Evolutionary conservation across 1,284 basidiomycete species (phyloP).

Genomic region (Trametes versicolor): DNA sequence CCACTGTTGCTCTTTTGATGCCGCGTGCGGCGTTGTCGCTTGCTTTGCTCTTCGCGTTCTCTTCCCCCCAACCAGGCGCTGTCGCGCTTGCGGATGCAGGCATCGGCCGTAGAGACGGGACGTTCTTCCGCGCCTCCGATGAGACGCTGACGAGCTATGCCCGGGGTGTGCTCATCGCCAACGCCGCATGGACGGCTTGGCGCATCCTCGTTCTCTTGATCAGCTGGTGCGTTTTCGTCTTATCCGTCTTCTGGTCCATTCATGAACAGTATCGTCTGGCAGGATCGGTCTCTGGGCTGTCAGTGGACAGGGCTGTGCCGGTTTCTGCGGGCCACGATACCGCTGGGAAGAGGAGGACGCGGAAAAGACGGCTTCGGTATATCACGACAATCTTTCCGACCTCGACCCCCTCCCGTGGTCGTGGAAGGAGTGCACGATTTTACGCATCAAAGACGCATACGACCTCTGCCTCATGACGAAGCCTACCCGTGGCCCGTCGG

Average conservation of each 20-base stretch:
- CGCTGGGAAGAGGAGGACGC: conserved; percentile 83
- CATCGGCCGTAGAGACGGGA: conserved; percentile 64
- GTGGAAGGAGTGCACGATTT: conserved; percentile 78
- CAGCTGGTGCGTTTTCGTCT: conserved; percentile 64
- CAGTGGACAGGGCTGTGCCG: conserved; percentile 77
- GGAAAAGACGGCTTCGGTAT: conserved; percentile 61
- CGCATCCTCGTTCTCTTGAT: conserved; percentile 68
- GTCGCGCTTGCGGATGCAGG: conserved; percentile 59
- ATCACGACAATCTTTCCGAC: conserved; percentile 55
- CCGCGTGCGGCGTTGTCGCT: conserved; percentile 81
- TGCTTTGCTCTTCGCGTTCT: conserved; percentile 75
- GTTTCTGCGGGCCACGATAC: conserved; percentile 82
- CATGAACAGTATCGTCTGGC: background rate
- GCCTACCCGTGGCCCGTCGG: conserved; percentile 47
- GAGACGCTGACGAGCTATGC: conserved; percentile 79
- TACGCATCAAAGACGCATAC: conserved; percentile 79
- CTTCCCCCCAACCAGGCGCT: conserved; percentile 56
- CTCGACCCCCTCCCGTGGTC: conserved; percentile 73
- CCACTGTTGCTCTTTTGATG: conserved; percentile 79
- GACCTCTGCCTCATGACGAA: conserved; percentile 78
- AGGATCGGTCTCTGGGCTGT: conserved; percentile 81
- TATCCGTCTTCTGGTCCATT: background rate
- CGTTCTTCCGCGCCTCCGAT: conserved; percentile 71
- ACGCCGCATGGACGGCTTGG: conserved; percentile 81
- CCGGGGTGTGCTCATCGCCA: conserved; percentile 76